phyloP scores from a whole-genome alignment of 148 eudicot species.

The Chenopodium quinoa region DNA sequence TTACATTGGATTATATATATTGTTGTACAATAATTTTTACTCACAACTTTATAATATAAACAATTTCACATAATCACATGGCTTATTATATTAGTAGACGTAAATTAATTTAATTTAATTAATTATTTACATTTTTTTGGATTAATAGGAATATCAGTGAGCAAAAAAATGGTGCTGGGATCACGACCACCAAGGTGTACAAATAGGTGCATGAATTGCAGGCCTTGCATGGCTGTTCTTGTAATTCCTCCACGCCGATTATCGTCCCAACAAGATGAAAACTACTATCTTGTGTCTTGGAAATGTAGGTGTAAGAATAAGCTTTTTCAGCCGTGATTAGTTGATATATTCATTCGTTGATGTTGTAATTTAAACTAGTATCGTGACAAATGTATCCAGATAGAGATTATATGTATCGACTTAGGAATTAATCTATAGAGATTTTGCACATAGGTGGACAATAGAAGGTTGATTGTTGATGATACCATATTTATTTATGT shows the following conservation, averaged over 20 bases:
- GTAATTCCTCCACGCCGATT: conserved; percentile 34
- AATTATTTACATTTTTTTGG: background rate
- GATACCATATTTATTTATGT: background rate
- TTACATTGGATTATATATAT: too few species aligned
- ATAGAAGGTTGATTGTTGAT: background rate
- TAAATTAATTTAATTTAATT: too few species aligned
- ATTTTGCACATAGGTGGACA: background rate
- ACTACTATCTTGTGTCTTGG: conserved; percentile 41
- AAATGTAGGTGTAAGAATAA: conserved; percentile 44
- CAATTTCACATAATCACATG: too few species aligned
- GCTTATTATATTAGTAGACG: too few species aligned
- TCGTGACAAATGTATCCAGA: background rate
- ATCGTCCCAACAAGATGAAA: conserved; percentile 35
- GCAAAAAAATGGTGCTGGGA: conserved; percentile 35
- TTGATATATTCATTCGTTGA: too few species aligned
- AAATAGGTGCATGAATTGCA: conserved; percentile 42
- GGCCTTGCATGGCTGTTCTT: conserved; percentile 45
- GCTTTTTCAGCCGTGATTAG: conserved; percentile 38
- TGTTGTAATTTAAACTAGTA: background rate
- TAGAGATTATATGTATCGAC: background rate
- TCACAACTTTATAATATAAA: too few species aligned
- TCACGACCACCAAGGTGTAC: conserved; percentile 42
- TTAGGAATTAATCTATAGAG: background rate
- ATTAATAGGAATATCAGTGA: conserved; percentile 11
- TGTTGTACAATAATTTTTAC: too few species aligned